Base-by-base conservation (phyloP, 768 basidiomycete genomes). In the Leucosporidium yakuticum region DNA sequence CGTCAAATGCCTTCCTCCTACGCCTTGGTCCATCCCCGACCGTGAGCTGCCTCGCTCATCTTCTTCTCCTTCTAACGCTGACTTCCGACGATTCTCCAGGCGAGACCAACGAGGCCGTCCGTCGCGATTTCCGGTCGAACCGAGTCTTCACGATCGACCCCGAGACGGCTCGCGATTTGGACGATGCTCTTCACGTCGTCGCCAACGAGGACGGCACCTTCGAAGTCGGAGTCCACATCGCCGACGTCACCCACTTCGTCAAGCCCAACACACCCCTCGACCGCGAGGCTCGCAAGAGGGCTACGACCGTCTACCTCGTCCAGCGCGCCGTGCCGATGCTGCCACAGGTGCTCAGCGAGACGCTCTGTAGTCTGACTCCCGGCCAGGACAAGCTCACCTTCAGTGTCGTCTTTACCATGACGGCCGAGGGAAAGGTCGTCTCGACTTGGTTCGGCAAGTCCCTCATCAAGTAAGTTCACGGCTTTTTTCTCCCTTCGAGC, bases 281-380 rank as follows among this genome's bases (percentile, higher is more conserved):
- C 76, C 90, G 96, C 29, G 96, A 99, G 80, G 96, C 96, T 50
- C 87, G 94, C 73, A 98, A 98, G 80, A 85, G 94, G 67, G 96
- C 94, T 32, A 78, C 77, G 55, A 97, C 93, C 3, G 96, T 99
- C 57, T 97, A 98, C 77, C 88, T 99, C 54, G 86, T 98, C 32
- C 96, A 99, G 78, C 87, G 95, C 63, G 87, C 88, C 27, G 95
- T 97, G 19, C 94, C 95, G 2, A 99, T 99, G 96, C 82, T 99
- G 14, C 96, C 96, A 3, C 91, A 92, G 32, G 83, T 87, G n/a
- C 81, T 99, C 54, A 90, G 88, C 75, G 94, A 97, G 79, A 86
- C 93, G 74, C 83, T 94, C 20, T 99, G 96, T 81, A 95, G 91
- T 79, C 84, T 99, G 64, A 83, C 86, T 66, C 92, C 93, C 8